These are phyloP conservation scores for Penicillium sumatraense DNA, from an alignment of 2,329 filamentous ascomycete species.

Conservation along the genomic window DNA sequence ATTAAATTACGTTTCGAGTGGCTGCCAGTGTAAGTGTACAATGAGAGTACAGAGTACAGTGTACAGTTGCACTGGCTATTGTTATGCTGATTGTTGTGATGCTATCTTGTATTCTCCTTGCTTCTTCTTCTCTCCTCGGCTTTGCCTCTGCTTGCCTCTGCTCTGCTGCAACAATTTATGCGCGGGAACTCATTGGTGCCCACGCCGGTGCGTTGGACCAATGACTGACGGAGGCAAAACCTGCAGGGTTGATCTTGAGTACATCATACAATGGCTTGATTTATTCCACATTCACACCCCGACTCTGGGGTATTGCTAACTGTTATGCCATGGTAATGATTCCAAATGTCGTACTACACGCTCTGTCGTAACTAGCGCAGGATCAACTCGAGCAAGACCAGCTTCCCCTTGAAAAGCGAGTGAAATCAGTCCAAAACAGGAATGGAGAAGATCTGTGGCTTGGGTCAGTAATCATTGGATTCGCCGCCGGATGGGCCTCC, in stretches of 20 bases:
- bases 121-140: background rate
- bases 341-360: slow-evolving; percentile 46
- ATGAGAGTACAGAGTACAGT: too few relatives aligned
- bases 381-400: slow-evolving; percentile 72
- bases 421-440: slow-evolving; percentile 82
- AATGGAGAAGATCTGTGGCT: slow-evolving; percentile 75
- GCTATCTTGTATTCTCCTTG: background rate
- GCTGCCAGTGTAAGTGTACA: too few relatives aligned
- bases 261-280: background rate
- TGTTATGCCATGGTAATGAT: slow-evolving; percentile 42
- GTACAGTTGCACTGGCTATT: too few relatives aligned
- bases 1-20: too few relatives aligned
- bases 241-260: background rate
- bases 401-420: slow-evolving; percentile 74
- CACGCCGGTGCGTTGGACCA: slow-evolving; percentile 1
- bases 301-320: slow-evolving; percentile 1
- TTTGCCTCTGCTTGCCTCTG: background rate
- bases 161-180: slow-evolving; percentile 3
- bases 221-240: background rate
- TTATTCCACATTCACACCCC: slow-evolving; percentile 3
- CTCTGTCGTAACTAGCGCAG: slow-evolving; percentile 74
- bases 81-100: background rate
- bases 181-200: slow-evolving; percentile 1
- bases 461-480: slow-evolving; percentile 3
- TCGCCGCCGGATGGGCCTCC: background rate